These are phyloP conservation scores for Lepidium campestre DNA, from an alignment of 441 rosid species.

Conservation along the genomic window DNA sequence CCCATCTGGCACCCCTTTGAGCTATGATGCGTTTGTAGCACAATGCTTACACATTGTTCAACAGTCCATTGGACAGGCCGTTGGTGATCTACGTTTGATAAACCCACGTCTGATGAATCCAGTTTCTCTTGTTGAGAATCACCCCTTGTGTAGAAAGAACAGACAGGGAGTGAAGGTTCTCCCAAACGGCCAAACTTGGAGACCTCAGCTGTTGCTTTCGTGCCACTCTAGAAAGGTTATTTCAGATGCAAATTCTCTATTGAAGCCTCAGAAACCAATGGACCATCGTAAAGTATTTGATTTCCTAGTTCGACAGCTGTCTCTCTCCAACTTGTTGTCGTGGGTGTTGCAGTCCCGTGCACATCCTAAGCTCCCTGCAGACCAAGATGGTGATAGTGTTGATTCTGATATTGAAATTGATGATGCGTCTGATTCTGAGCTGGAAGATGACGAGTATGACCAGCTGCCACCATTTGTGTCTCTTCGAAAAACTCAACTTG, in stretches of 20 bases:
- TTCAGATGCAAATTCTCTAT: slow-evolving; percentile 69
- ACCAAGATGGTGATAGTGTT: slow-evolving; percentile 49
- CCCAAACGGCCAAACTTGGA: slow-evolving; percentile 89
- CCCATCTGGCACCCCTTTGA: slow-evolving; percentile 67
- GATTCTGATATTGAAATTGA: slow-evolving; percentile 37
- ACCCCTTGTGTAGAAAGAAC: slow-evolving; percentile 72
- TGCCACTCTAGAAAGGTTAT: slow-evolving; percentile 70
- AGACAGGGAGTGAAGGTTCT: slow-evolving; percentile 76
- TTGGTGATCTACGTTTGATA: slow-evolving; percentile 78
- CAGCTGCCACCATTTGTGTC: slow-evolving; percentile 92
- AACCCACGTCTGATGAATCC: slow-evolving; percentile 76
- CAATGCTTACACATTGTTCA: slow-evolving; percentile 85
- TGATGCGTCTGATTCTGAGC: slow-evolving; percentile 54
- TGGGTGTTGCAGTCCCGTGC: slow-evolving; percentile 82
- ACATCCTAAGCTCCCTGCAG: slow-evolving; percentile 63
- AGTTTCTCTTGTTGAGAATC: slow-evolving; percentile 82
- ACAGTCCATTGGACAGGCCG: slow-evolving; percentile 82
- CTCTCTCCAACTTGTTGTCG: slow-evolving; percentile 75
- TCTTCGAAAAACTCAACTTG: slow-evolving; percentile 54
- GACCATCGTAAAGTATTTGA: slow-evolving; percentile 78
- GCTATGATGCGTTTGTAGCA: slow-evolving; percentile 77
- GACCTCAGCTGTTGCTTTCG: slow-evolving; percentile 58
- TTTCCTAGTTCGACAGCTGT: slow-evolving; percentile 61
- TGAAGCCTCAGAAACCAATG: slow-evolving; percentile 61
- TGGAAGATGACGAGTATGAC: slow-evolving; percentile 69